Evolutionary conservation across 495 filamentous ascomycete species (phyloP).

Genomic region (Penicillium roqueforti): DNA sequence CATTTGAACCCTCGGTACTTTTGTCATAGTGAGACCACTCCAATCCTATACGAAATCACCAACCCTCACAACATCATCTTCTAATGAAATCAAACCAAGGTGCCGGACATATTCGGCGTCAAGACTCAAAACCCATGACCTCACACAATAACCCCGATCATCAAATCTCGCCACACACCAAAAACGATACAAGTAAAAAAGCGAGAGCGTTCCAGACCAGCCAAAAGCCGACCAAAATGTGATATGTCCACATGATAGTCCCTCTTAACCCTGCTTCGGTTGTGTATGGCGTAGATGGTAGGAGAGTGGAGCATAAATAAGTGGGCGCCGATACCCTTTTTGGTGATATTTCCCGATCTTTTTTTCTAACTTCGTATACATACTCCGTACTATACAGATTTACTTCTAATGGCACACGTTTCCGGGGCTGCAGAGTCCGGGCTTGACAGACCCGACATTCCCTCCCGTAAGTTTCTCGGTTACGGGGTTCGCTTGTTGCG

Average conservation of each 20-base stretch:
- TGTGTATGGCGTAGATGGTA: not conserved
- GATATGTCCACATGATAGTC: constrained; percentile 3
- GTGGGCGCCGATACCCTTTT: not conserved
- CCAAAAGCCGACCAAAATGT: not conserved
- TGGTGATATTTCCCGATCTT: not conserved
- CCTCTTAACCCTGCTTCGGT: not conserved
- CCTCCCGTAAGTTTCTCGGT: constrained; percentile 23
- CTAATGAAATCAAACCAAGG: not conserved
- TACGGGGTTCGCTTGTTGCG: constrained; percentile 22
- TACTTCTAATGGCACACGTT: not conserved
- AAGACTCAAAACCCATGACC: not conserved
- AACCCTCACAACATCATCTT: not conserved
- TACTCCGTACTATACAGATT: not conserved
- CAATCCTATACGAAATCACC: not conserved
- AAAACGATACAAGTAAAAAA: not conserved
- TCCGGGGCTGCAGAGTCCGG: constrained; percentile 13
- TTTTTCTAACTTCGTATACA: not conserved
- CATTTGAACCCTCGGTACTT: too few relatives aligned
- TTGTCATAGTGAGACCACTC: not conserved
- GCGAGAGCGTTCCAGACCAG: not conserved
- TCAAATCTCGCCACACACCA: not conserved
- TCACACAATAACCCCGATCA: not conserved
- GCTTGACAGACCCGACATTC: constrained; percentile 3
- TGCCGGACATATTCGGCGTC: not conserved
- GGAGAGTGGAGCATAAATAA: not conserved